These are phyloP conservation scores for Albophoma yamanashiensis DNA, from an alignment of 2,329 filamentous ascomycete species.

Conservation along the genomic window DNA sequence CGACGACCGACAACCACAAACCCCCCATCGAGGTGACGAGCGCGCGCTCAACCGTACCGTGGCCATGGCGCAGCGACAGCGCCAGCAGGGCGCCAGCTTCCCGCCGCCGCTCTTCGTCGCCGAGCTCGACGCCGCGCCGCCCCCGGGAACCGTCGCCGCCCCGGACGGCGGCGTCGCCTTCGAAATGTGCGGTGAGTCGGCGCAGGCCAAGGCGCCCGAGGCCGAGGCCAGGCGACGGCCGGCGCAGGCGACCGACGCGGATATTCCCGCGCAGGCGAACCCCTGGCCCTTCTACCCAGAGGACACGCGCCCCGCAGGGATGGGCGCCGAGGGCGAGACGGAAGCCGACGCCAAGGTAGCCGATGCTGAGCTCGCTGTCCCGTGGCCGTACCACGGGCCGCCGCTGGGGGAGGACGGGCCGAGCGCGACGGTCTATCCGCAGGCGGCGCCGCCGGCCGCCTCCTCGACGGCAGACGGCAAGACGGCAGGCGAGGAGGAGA, in stretches of 20 bases:
- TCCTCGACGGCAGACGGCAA: not conserved
- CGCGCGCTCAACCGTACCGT: not conserved
- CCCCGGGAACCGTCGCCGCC: conserved; percentile 6
- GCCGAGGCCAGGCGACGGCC: conserved; percentile 2
- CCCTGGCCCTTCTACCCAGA: conserved; percentile 20
- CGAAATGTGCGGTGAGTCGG: conserved; percentile 21
- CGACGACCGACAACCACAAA: too few relatives aligned
- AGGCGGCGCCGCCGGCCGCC: not conserved
- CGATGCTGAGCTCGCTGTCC: conserved; percentile 13
- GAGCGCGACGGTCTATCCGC: conserved; percentile 3
- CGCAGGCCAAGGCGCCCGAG: conserved; percentile 2
- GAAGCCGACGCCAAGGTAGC: not conserved
- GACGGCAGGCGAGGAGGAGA: not conserved
- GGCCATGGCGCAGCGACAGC: conserved; percentile 8
- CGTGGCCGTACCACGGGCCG: conserved; percentile 22
- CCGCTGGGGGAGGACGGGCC: conserved; percentile 2
- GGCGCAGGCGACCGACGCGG: conserved; percentile 1
- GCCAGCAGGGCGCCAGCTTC: conserved; percentile 1
- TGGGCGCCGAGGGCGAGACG: not conserved
- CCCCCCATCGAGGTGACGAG: not conserved
- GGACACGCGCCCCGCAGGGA: not conserved
- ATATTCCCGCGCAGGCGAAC: conserved; percentile 8
- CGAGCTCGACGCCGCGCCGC: conserved; percentile 17
- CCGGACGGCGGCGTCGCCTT: conserved; percentile 15
- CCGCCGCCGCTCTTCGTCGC: conserved; percentile 16